Evolutionary conservation across 495 filamentous ascomycete species (phyloP).

Genomic region (Platismatia glauca): DNA sequence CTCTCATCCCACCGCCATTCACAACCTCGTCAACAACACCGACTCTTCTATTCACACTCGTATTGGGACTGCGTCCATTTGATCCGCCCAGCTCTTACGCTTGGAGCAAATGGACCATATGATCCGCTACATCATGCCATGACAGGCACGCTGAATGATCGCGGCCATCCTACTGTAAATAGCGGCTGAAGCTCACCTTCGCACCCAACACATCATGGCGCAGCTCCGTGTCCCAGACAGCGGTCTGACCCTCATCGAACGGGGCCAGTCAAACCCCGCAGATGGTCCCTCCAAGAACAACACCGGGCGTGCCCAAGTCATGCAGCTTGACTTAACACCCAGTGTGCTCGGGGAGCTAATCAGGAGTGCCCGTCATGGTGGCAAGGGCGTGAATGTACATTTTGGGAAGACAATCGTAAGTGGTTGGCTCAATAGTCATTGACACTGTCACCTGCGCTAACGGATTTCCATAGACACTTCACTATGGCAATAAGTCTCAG

Average conservation of each 20-base stretch:
- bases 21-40: neutral
- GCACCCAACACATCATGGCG: constrained; percentile 30
- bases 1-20: neutral
- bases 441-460: constrained; percentile 32
- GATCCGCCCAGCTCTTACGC: neutral
- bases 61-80: neutral
- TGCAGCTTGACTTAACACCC: constrained; percentile 59
- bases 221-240: constrained; percentile 38
- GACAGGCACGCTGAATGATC: neutral
- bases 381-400: constrained; percentile 50
- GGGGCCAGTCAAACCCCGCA: constrained; percentile 26
- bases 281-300: constrained; percentile 24
- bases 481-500: constrained; percentile 46
- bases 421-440: constrained; percentile 22
- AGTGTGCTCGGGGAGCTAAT: constrained; percentile 63
- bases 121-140: neutral
- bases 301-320: constrained; percentile 36
- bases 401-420: constrained; percentile 50
- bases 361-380: constrained; percentile 52
- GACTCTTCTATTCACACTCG: neutral
- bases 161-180: neutral
- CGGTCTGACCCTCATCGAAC: constrained; percentile 40
- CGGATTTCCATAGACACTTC: constrained; percentile 36
- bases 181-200: neutral
- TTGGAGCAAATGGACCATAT: neutral